Conservation (phyloP, 306 rosid genomes). For the Gleditsia sinensis region DNA sequence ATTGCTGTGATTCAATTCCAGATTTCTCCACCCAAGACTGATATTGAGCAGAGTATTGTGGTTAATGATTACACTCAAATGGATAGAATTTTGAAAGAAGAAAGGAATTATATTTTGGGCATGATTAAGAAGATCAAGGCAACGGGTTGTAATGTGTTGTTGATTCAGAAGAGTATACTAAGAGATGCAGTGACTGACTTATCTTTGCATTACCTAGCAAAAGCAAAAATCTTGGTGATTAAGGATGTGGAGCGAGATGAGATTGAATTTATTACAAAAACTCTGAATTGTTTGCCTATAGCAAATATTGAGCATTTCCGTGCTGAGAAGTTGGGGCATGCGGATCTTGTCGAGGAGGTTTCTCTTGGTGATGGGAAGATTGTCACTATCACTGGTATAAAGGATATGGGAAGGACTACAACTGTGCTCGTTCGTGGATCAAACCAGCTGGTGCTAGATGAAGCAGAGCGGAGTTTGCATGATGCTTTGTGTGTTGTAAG, state of each 20-base stretch:
- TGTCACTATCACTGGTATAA: constrained; percentile 87
- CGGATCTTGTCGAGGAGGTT: constrained; percentile 90
- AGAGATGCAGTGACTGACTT: constrained; percentile 96
- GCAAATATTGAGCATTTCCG: constrained; percentile 93
- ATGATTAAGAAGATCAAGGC: constrained; percentile 96
- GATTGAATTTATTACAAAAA: constrained; percentile 94
- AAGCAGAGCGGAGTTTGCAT: constrained; percentile 94
- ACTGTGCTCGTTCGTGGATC: constrained; percentile 95
- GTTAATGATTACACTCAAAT: constrained; percentile 92
- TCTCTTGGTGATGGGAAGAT: constrained; percentile 93
- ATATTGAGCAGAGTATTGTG: constrained; percentile 93
- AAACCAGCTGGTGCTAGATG: constrained; percentile 80
- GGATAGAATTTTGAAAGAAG: constrained; percentile 97
- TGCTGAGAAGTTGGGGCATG: constrained; percentile 83
- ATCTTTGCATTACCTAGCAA: constrained; percentile 91
- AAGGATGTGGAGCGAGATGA: constrained; percentile 98
- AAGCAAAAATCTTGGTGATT: constrained; percentile 91
- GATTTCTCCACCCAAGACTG: constrained; percentile 94
- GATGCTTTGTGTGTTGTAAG: constrained; percentile 97
- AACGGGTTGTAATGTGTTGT: constrained; percentile 83
- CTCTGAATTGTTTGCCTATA: constrained; percentile 89
- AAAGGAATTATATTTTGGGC: constrained; percentile 86
- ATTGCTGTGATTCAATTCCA: constrained; percentile 97
- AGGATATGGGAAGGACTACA: constrained; percentile 92
- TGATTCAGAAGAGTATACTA: constrained; percentile 95